Base-by-base conservation (phyloP, 2,329 filamentous ascomycete species). In the Metarhizium humberi region DNA sequence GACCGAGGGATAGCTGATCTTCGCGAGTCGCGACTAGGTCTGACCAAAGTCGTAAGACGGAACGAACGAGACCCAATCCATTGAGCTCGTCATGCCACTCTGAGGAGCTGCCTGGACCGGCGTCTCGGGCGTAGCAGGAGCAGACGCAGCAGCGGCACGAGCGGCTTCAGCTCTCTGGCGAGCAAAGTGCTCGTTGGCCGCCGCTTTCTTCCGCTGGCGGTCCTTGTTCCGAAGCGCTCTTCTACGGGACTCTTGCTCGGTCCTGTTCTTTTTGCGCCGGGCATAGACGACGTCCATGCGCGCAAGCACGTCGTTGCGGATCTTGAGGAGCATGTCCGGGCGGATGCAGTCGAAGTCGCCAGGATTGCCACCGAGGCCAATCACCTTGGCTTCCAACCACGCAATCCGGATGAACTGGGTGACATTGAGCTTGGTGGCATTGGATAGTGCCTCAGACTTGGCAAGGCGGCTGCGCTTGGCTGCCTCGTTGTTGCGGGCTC, bases 401-500 rank as follows among this genome's bases (percentile, higher is more conserved):
- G 49, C 54, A 38, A 54, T 56, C 13, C 42, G 32, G 16, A 56
- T 38, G 36, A 51, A 57, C 0, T 59, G 46, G 0, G 61, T 25
- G 48, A 71, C 20, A 2, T 56, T 38, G 13, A 5, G 34, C 20
- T 38, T 51, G 36, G 43, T 56, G 42, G 56, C 56, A 16, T 57
- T 57, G 18, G 40, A 43, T 20, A 57, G 38, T 18, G 55, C 63
- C 11, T 46, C 51, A 1, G 54, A 32, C 55, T 63, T 66, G 45
- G 61, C n/a, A 0, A 45, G 43, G 1, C 72, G 64, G 11, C 66
- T 69, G 53, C 71, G 68, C 58, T 69, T 70, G 29, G 72, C 72
- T 0, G 72, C 68, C 40, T 61, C 56, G 57, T 73, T 74, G 62
- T 74, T 74, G 4, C 71, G 62, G 46, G 63, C 56, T 2, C 67